Conservation (phyloP, 163 green algal species). For the Scenedesmus sp. region DNA sequence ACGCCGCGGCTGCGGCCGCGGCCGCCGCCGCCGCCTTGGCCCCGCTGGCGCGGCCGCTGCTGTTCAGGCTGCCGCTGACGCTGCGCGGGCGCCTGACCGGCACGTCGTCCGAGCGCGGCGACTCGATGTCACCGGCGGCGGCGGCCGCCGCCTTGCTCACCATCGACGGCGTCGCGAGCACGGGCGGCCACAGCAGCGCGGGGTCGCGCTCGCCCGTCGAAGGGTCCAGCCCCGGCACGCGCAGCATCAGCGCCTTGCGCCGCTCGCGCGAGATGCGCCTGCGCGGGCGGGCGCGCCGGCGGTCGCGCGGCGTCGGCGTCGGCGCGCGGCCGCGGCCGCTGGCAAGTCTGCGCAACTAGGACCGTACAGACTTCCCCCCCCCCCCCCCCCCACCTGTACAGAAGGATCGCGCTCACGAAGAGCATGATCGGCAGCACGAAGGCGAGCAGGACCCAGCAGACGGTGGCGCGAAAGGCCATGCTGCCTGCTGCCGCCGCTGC, state of each 20-base stretch:
- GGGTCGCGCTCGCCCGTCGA: background rate
- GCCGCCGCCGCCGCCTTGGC: no score
- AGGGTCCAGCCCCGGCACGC: background rate
- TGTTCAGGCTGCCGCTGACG: no score
- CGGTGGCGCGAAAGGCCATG: background rate
- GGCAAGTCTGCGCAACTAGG: background rate
- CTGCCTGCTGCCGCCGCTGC: background rate
- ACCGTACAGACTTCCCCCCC: background rate
- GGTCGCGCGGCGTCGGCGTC: background rate
- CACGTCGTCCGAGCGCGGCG: no score
- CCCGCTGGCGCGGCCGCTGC: no score
- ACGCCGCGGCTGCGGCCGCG: no score
- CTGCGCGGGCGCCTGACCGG: no score
- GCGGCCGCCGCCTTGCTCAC: no score
- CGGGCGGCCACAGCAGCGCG: constrained; percentile 5
- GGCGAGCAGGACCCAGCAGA: background rate
- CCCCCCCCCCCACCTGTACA: background rate
- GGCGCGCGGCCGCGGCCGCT: background rate
- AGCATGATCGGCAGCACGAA: background rate
- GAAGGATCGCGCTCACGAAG: background rate
- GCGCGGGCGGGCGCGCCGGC: background rate
- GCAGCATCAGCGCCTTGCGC: background rate
- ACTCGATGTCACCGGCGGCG: no score
- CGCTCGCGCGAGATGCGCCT: background rate
- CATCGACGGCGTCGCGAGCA: constrained; percentile 1